Evolutionary conservation across 345 rosid species (phyloP).

Genomic region (Geranium brycei): DNA sequence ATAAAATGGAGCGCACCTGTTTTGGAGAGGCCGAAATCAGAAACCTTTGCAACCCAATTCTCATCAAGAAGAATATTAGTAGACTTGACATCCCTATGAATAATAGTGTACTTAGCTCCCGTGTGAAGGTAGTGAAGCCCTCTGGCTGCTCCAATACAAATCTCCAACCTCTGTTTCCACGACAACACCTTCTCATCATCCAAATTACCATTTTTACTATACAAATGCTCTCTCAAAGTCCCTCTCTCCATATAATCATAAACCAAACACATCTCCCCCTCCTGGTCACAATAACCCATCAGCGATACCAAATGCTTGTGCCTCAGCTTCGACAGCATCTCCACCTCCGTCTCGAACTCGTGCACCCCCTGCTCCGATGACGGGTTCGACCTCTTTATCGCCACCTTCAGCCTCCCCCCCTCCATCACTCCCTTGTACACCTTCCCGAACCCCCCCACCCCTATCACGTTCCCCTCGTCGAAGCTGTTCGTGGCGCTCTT

Average conservation of each 20-base stretch:
- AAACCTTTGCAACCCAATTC: slow-evolving; percentile 77
- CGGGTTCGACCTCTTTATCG: slow-evolving; percentile 65
- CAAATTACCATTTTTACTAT: slow-evolving; percentile 15
- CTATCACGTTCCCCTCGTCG: slow-evolving; percentile 53
- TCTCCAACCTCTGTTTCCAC: slow-evolving; percentile 68
- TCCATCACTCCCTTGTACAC: slow-evolving; percentile 72
- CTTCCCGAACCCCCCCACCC: slow-evolving; percentile 88
- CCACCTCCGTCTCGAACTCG: slow-evolving; percentile 74
- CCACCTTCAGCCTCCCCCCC: slow-evolving; percentile 35
- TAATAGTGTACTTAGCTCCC: slow-evolving; percentile 75
- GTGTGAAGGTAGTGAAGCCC: slow-evolving; percentile 90
- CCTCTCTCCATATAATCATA: slow-evolving; percentile 85
- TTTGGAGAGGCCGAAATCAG: slow-evolving; percentile 74
- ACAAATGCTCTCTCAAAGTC: slow-evolving; percentile 63
- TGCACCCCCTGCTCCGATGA: slow-evolving; percentile 70
- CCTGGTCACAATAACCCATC: slow-evolving; percentile 80
- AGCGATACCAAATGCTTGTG: slow-evolving; percentile 83
- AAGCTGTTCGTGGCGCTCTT: slow-evolving; percentile 51
- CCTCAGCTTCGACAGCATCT: slow-evolving; percentile 69
- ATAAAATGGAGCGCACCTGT: too few relatives aligned
- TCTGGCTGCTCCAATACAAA: slow-evolving; percentile 67
- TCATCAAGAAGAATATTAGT: slow-evolving; percentile 79
- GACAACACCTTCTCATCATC: slow-evolving; percentile 30
- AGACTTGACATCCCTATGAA: slow-evolving; percentile 87
- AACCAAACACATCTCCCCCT: slow-evolving; percentile 65